Evolutionary conservation across 179 eudicot species (phyloP).

Genomic region (Beta macrorhiza): DNA sequence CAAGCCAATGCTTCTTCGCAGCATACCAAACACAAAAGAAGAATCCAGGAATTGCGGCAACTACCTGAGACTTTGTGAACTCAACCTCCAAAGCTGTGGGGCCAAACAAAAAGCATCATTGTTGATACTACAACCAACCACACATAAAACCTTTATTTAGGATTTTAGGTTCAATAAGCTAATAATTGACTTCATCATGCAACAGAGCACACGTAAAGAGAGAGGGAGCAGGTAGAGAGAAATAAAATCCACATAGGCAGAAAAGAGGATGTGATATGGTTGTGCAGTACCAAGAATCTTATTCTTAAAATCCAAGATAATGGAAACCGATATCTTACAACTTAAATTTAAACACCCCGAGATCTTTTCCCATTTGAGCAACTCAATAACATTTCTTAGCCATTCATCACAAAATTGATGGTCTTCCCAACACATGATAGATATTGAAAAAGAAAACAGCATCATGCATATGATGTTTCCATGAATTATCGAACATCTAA

Average conservation of each 20-base stretch:
- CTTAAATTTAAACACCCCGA: background rate
- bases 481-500: background rate
- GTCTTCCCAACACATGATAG: background rate
- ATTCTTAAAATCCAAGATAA: background rate
- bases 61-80: slow-evolving; percentile 83
- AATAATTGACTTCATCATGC: slow-evolving; percentile 9
- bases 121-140: slow-evolving; percentile 27
- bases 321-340: background rate
- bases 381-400: background rate
- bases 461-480: background rate
- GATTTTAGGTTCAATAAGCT: slow-evolving; percentile 3
- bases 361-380: background rate
- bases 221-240: background rate
- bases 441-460: background rate
- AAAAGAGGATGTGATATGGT: background rate
- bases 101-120: slow-evolving; percentile 29
- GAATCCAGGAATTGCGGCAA: slow-evolving; percentile 85
- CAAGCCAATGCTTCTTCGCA: slow-evolving; percentile 93
- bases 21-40: slow-evolving; percentile 98
- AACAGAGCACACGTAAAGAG: background rate
- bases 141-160: background rate
- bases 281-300: background rate
- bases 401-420: background rate
- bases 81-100: slow-evolving; percentile 86
- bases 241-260: background rate